Base-by-base conservation (phyloP, 495 filamentous ascomycete genomes). In the Talaromyces thailandensis region DNA sequence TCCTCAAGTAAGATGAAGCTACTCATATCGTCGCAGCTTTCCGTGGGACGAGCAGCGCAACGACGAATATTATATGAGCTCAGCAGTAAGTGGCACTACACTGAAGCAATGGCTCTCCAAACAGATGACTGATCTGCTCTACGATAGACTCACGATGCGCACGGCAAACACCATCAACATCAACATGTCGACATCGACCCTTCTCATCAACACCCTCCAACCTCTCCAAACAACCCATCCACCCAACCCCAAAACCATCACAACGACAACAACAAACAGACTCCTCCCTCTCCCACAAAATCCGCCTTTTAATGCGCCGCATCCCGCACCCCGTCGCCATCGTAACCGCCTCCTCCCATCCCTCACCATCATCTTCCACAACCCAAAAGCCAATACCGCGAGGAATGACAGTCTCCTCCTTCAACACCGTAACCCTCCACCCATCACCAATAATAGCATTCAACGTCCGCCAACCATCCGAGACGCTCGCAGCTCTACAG, bases 391-490 rank as follows among this genome's bases (percentile, higher is more conserved):
- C 67, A 57, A 67, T 70, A 32, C 71, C 75, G 59, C 77, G 81
- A 25, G 91, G 84, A 58, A 88, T 94, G 79, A 92, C 90, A 25
- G 86, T 93, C 65, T 95, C 91, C 21, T 92, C 89, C 12, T 88
- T 96, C 76, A 92, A 83, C 21, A 90, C 89, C 0, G 81, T 96
- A 25, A 82, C 86, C 0, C 76, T 94, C 1, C 62, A 68, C 12
- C 90, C 90, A 0, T 66, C 75, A 4, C 90, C 91, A 0, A 78
- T 88, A 26, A 80, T 94, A 37, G 86, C 86, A 35, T 93, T 96
- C 82, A 96, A 96, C 66, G 81, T 96, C 62, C 81, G 80, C 24
- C 75, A 81, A 6, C 90, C 91, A 9, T 91, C 87, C 31, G 81
- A 82, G n/a, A 96, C 89, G 3, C 74, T 86, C 37, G 76, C 79